phyloP scores from a whole-genome alignment of 345 rosid species.

The Eucalyptus camaldulensis region DNA sequence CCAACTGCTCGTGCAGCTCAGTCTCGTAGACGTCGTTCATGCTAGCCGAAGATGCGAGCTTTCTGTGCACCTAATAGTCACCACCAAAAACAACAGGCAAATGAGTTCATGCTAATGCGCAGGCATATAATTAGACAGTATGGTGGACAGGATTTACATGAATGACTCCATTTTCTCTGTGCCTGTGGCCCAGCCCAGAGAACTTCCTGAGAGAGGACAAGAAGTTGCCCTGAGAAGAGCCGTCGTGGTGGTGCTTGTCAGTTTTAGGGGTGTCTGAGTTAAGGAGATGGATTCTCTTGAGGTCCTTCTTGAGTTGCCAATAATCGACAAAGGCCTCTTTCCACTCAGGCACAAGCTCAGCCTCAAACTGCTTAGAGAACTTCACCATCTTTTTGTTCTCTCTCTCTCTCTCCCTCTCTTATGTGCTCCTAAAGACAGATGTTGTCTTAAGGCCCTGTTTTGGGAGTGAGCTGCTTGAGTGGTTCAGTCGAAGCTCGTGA shows the following conservation, averaged over 20 bases:
- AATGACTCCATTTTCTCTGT: constrained; percentile 47
- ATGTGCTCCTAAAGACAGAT: neutral
- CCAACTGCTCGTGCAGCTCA: constrained; percentile 69
- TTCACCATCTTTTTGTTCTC: constrained; percentile 49
- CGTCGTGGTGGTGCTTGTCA: neutral
- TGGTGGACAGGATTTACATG: constrained; percentile 27
- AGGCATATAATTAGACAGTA: neutral
- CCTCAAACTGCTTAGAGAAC: constrained; percentile 86
- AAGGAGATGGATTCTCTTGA: constrained; percentile 30
- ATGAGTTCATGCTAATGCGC: neutral
- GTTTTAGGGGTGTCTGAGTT: neutral
- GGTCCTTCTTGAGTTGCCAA: constrained; percentile 78
- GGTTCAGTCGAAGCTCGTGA: neutral
- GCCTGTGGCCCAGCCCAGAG: constrained; percentile 27
- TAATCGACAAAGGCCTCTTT: constrained; percentile 96
- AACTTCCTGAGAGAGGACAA: constrained; percentile 33
- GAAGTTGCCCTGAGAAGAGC: constrained; percentile 1
- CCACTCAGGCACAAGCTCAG: constrained; percentile 97
- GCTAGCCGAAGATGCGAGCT: constrained; percentile 54
- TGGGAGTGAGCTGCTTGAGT: neutral
- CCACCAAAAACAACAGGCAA: neutral
- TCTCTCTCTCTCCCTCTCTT: neutral
- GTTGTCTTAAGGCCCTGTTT: neutral
- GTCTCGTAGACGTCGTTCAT: constrained; percentile 71
- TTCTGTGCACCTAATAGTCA: constrained; percentile 62